phyloP scores from a whole-genome alignment of 2,329 filamentous ascomycete species.

The Neonectria ditissima region DNA sequence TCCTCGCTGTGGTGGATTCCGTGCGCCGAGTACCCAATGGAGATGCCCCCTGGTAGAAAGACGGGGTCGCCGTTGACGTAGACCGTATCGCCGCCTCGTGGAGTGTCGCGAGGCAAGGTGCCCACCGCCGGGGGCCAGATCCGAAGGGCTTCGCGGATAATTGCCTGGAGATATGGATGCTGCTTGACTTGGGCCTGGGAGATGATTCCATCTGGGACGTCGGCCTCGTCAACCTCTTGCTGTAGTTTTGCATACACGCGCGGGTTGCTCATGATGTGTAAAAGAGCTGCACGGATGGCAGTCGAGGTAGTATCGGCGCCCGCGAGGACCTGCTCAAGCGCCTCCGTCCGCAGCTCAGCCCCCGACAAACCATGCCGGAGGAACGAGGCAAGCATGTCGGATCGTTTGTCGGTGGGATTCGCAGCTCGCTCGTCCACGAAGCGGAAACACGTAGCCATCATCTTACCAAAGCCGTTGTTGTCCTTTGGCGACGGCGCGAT shows the following conservation, averaged over 20 bases:
- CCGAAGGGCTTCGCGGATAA: conserved; percentile 61
- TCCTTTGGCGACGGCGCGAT: conserved; percentile 46
- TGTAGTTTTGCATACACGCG: conserved; percentile 59
- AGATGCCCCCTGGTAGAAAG: conserved; percentile 47
- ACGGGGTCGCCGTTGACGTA: conserved; percentile 55
- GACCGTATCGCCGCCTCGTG: conserved; percentile 42
- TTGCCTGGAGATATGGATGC: conserved; percentile 62
- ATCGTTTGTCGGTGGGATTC: conserved; percentile 41
- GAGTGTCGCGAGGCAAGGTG: conserved; percentile 49
- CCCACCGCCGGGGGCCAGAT: conserved; percentile 58
- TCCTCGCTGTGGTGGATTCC: conserved; percentile 47
- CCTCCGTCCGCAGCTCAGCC: conserved; percentile 50
- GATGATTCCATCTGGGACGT: conserved; percentile 36
- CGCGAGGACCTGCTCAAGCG: conserved; percentile 50
- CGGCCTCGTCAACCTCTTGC: conserved; percentile 59
- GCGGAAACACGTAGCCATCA: conserved; percentile 48
- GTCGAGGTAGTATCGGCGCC: conserved; percentile 54
- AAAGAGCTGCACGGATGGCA: conserved; percentile 58
- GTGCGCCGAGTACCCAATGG: conserved; percentile 47
- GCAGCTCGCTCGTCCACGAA: conserved; percentile 44
- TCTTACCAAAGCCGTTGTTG: conserved; percentile 50
- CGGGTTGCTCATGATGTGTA: conserved; percentile 64
- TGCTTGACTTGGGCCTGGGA: conserved; percentile 50
- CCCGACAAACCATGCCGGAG: conserved; percentile 52
- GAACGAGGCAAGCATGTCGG: conserved; percentile 57